Evolutionary conservation across 495 filamentous ascomycete species (phyloP), one percentile per base, ranked within the genome.

Genomic region (Hypoxylon fragiforme): DNA sequence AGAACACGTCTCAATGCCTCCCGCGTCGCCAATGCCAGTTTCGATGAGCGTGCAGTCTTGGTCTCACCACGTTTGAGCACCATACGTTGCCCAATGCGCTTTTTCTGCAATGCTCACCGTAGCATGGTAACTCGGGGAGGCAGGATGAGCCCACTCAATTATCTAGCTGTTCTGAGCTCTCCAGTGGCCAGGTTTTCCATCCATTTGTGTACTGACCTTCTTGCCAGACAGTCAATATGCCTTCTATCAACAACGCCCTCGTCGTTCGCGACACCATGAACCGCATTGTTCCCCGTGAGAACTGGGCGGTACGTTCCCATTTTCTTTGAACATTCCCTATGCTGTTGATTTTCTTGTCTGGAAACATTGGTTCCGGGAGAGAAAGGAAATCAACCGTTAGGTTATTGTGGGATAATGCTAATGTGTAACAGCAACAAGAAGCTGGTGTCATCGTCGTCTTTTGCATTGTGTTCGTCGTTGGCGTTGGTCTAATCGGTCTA

Each of bases 391-490:
- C 24, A 28, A 28, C 4, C 4, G 4, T 9, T 28, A 4, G 24
- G 9, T 4, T 4, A 28, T 28, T 4, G 4, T 28, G 24, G 24
- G 4, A 28, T 28, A 28, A n/a, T 40, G 24, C 58, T 56, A 48
- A 62, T 37, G n/a, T 28, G 9, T 19, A 57, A 54, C 20, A 62
- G 58, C 47, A 46, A 40, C 54, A 70, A 39, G 76, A 84, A 66
- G 65, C 73, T 15, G 81, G 80, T 67, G 79, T 83, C 57, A 73
- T 83, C 35, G 71, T 81, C 59, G 81, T 83, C 38, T 83, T 84
- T 73, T 78, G 73, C 63, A 78, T 84, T 53, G 73, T 83, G 54
- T 79, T 74, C 62, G 55, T 80, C 41, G 78, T 85, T 61, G 74
- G 39, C 37, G 51, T 75, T 48, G 71, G 76, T 46, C 62, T 85